These are phyloP conservation scores for Fragaria ananassa DNA, from an alignment of 306 rosid species.

Conservation along the genomic window DNA sequence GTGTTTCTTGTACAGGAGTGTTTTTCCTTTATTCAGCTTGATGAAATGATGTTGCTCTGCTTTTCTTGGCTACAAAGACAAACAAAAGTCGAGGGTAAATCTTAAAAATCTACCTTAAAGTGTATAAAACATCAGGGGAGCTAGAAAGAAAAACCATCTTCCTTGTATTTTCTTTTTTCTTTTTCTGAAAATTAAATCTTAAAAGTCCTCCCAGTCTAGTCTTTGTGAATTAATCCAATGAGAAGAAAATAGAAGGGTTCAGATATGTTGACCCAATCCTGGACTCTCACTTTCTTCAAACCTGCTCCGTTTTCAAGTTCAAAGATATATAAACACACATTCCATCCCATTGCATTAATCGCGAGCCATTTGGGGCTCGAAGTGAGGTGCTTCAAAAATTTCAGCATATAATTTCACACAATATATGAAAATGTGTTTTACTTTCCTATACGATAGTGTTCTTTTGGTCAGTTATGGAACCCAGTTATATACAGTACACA, in stretches of 20 bases:
- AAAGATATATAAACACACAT: not conserved
- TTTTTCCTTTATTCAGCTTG: constrained; percentile 1
- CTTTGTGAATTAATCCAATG: not conserved
- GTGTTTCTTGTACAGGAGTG: constrained; percentile 6
- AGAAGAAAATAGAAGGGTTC: not conserved
- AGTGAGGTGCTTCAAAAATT: no score
- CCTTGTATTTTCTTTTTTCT: not conserved
- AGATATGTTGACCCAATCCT: not conserved
- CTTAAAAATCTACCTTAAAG: not conserved
- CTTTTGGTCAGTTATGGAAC: no score
- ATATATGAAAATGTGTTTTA: no score
- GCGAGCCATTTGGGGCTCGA: not conserved
- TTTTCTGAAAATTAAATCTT: no score
- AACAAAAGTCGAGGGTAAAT: not conserved
- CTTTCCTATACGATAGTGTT: no score
- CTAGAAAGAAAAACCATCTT: not conserved
- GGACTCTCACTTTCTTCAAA: not conserved
- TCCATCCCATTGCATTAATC: not conserved
- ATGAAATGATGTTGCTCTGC: constrained; percentile 9
- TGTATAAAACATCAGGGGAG: not conserved
- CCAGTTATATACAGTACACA: no score
- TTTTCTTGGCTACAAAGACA: constrained; percentile 21
- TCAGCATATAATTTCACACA: no score
- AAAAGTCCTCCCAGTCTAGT: not conserved
- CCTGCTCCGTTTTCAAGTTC: not conserved